Evolutionary conservation across 2,329 filamentous ascomycete species (phyloP).

Genomic region (Zarea fungicola): DNA sequence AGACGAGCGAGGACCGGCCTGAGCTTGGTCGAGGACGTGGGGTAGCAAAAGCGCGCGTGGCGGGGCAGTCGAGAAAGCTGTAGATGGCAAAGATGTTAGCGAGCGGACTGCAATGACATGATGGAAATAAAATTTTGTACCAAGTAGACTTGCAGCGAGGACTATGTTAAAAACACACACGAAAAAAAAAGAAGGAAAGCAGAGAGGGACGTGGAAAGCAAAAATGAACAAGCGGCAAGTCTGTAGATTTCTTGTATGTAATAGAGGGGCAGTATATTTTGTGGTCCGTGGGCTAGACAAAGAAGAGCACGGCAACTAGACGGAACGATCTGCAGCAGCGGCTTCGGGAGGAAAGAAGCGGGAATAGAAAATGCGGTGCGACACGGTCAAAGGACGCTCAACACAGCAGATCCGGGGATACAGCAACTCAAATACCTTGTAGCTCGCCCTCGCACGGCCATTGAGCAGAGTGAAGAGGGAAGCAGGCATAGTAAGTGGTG

Average conservation of each 20-base stretch:
- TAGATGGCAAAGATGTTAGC: background rate
- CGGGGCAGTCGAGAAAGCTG: slow-evolving; percentile 7
- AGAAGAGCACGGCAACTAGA: background rate
- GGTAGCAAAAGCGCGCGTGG: slow-evolving; percentile 10
- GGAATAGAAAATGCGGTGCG: background rate
- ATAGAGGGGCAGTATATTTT: slow-evolving; percentile 12
- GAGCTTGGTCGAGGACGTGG: slow-evolving; percentile 6
- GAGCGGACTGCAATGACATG: background rate
- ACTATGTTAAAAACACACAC: too few relatives aligned
- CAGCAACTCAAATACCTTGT: too few relatives aligned
- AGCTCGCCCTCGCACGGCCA: too few relatives aligned
- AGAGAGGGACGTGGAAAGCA: background rate
- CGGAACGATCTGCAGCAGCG: background rate
- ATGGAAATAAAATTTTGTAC: background rate
- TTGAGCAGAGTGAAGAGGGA: too few relatives aligned
- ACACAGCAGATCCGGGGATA: background rate
- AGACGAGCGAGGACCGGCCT: background rate
- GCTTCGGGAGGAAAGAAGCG: slow-evolving; percentile 7
- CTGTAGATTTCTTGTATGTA: background rate
- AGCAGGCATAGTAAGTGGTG: background rate
- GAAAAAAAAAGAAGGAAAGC: background rate
- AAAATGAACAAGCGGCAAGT: background rate
- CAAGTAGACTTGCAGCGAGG: too few relatives aligned
- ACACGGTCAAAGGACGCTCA: background rate
- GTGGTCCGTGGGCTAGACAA: too few relatives aligned